These are phyloP conservation scores for Hanseniaspora sp. DNA, from an alignment of 1,139 yeast species.

Conservation along the genomic window DNA sequence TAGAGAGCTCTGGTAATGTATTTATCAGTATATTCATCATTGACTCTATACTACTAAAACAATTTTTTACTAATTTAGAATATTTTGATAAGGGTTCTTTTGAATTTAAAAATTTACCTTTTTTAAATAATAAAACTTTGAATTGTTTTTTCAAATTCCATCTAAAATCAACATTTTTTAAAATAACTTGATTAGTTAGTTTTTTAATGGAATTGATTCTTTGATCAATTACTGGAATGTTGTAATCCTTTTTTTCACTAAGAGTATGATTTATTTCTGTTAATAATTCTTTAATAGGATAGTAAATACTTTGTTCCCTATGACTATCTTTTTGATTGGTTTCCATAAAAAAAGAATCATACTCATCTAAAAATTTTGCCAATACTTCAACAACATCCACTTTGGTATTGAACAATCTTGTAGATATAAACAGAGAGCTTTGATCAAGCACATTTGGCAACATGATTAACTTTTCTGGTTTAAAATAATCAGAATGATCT, in stretches of 20 bases:
- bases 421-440: not conserved
- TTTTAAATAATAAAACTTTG: too few species aligned
- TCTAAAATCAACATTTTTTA: too few species aligned
- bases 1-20: too few species aligned
- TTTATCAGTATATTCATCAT: too few species aligned
- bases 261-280: not conserved
- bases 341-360: not conserved
- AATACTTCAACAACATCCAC: not conserved
- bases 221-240: too few species aligned
- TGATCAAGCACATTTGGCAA: not conserved
- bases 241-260: not conserved
- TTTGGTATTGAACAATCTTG: not conserved
- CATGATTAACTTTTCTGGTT: not conserved
- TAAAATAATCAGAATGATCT: not conserved
- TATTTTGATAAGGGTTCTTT: too few species aligned
- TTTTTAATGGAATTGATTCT: too few species aligned
- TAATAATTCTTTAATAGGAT: slow-evolving; percentile 3
- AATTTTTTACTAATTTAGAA: too few species aligned
- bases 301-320: not conserved
- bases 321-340: not conserved
- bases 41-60: too few species aligned
- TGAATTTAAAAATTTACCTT: too few species aligned
- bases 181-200: too few species aligned
- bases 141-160: too few species aligned
- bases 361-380: not conserved